Percentiles rank a stretch among this genome's conserved stretches.
phyloP scores from a whole-genome alignment of 78 protist species.

The Diacronema lutheri region DNA sequence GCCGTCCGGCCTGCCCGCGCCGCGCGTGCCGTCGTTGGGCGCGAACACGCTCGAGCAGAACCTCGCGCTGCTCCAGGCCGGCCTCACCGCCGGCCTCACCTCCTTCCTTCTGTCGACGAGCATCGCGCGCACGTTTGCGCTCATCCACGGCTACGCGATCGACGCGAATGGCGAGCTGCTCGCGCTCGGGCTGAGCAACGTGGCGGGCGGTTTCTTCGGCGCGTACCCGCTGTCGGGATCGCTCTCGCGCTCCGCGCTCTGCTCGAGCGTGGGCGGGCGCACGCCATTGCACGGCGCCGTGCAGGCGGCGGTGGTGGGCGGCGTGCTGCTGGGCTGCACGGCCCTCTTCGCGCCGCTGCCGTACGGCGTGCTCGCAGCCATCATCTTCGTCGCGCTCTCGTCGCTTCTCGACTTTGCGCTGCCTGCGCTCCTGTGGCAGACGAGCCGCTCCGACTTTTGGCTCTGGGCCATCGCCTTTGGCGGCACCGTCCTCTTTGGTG shows the following conservation, averaged over 20 bases:
- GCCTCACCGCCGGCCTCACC: too few relatives aligned
- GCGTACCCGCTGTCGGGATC: conserved; percentile 62
- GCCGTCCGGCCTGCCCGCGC: too few relatives aligned
- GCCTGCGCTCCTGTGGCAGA: conserved; percentile 43
- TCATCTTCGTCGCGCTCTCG: conserved; percentile 58
- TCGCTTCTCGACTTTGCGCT: conserved; percentile 49
- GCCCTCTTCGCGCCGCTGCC: conserved; percentile 55
- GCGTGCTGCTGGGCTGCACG: conserved; percentile 19
- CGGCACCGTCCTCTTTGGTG: conserved; percentile 49
- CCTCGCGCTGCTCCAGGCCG: too few relatives aligned
- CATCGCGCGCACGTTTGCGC: conserved; percentile 31
- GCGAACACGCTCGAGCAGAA: too few relatives aligned
- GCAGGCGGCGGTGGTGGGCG: too few relatives aligned
- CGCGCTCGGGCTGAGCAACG: conserved; percentile 67
- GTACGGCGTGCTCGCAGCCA: conserved; percentile 53
- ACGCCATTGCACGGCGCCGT: neutral
- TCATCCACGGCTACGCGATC: conserved; percentile 22
- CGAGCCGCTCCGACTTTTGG: conserved; percentile 29
- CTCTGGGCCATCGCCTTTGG: conserved; percentile 46
- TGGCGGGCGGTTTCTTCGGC: conserved; percentile 67
- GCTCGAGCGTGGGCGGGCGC: conserved; percentile 57
- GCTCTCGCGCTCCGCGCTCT: conserved; percentile 64
- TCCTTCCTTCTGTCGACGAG: too few relatives aligned
- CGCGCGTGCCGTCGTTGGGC: too few relatives aligned
- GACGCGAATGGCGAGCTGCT: conserved; percentile 65